Evolutionary conservation across 2,329 filamentous ascomycete genomes (phyloP), one percentile per base, ranked within the genome.

Genomic region (Diplocarpon mali): DNA sequence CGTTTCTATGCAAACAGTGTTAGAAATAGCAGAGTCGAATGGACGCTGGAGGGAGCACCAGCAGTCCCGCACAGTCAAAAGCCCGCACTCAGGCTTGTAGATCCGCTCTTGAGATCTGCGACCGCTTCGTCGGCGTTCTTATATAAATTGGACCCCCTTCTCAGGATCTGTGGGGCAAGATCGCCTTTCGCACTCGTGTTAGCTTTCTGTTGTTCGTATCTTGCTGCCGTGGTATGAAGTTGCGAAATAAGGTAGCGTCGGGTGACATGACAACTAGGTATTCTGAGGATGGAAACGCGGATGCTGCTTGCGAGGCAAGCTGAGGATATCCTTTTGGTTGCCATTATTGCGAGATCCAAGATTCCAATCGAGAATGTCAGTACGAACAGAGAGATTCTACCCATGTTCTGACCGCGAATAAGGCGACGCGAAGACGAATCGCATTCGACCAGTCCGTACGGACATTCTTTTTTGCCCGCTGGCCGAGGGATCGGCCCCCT

Each of bases 21-120:
- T n/a, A n/a, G n/a, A n/a, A n/a, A n/a, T n/a, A n/a, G n/a, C n/a
- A n/a, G n/a, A n/a, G n/a, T n/a, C n/a, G n/a, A n/a, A n/a, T n/a
- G n/a, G n/a, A n/a, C n/a, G n/a, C n/a, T n/a, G n/a, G n/a, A n/a
- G n/a, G n/a, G n/a, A n/a, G 44, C 65, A 78, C 77, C 75, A 44
- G 80, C 77, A 14, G 88, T 81, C 52, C 85, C 85, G 54, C 83
- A 89, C 11, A 90, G 72, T n/a, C 85, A 85, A 61, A 90, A 90
- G 1, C 85, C 85, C 13, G 84, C 80, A 59, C 83, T 86, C 44
- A 90, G 68, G 30, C 90, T 69, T 0, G 76, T 83, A 10, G 77
- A 79, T 44, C 83, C 76, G 55, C 82, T 80, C 45, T 56, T 51
- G 32, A 59, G 20, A 51, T 59, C 57, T 28, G 50, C 53, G 5